Percentiles rank a stretch among this genome's conserved stretches.
These are phyloP conservation scores for Fraxinus floribunda DNA, from an alignment of 305 asterid species.

Conservation along the genomic window DNA sequence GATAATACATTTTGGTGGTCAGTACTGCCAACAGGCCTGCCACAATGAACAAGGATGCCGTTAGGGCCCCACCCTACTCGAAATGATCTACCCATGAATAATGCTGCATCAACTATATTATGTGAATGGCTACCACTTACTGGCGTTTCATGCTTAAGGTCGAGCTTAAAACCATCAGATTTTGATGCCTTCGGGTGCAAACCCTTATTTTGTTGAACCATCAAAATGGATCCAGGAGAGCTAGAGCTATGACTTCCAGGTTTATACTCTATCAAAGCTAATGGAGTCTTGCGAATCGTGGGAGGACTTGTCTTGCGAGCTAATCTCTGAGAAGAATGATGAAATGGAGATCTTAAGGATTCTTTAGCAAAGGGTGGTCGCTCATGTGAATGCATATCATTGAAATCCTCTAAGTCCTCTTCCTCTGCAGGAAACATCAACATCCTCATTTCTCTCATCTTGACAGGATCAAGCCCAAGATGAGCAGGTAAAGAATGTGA, in stretches of 20 bases:
- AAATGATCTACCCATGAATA: conserved; percentile 96
- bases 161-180: conserved; percentile 73
- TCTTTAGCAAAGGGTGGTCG: conserved; percentile 48
- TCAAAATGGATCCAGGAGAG: conserved; percentile 67
- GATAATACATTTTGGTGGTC: conserved; percentile 48
- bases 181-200: conserved; percentile 47
- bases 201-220: conserved; percentile 74
- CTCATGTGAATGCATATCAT: conserved; percentile 40
- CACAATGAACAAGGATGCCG: conserved; percentile 91
- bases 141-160: conserved; percentile 61
- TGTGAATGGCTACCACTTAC: conserved; percentile 55
- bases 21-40: conserved; percentile 69
- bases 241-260: conserved; percentile 63
- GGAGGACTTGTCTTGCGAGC: conserved; percentile 42
- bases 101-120: conserved; percentile 83
- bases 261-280: conserved; percentile 75
- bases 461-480: conserved; percentile 86
- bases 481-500: conserved; percentile 96
- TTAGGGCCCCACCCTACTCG: conserved; percentile 99
- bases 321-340: conserved; percentile 40
- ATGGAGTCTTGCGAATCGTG: conserved; percentile 73
- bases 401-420: conserved; percentile 53
- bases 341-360: conserved; percentile 58
- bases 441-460: conserved; percentile 80
- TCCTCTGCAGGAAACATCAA: conserved; percentile 67